phyloP scores from a whole-genome alignment of 768 basidiomycete species.

The Boletus rex-veris region DNA sequence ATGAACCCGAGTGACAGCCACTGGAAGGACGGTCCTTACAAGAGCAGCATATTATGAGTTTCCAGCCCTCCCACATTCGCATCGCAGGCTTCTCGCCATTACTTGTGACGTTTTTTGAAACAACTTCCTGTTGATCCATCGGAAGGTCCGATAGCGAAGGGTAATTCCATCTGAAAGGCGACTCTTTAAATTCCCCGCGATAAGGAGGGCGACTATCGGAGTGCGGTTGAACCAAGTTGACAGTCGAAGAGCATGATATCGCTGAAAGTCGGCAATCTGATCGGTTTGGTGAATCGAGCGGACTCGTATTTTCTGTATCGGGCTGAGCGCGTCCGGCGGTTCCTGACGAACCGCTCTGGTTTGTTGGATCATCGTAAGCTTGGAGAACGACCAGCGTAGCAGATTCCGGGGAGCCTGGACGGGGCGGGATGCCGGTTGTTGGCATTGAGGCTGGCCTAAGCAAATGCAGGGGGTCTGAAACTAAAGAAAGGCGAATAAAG shows the following conservation, averaged over 20 bases:
- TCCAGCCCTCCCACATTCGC: constrained; percentile 49
- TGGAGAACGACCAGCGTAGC: constrained; percentile 28
- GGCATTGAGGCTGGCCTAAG: constrained; percentile 11
- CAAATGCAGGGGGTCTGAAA: constrained; percentile 3
- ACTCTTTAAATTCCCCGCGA: constrained; percentile 24
- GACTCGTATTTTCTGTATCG: constrained; percentile 6
- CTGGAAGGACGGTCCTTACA: constrained; percentile 38
- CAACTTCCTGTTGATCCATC: constrained; percentile 1
- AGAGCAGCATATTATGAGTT: constrained; percentile 49
- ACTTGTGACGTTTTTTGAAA: background rate
- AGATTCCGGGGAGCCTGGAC: constrained; percentile 24
- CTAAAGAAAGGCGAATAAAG: constrained; percentile 1
- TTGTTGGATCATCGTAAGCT: constrained; percentile 18
- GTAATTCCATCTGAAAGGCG: constrained; percentile 32
- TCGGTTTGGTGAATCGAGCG: constrained; percentile 14
- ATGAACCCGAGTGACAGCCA: background rate
- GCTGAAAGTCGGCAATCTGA: constrained; percentile 24
- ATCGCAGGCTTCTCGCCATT: constrained; percentile 8
- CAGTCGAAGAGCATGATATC: constrained; percentile 22
- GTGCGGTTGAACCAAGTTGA: constrained; percentile 22
- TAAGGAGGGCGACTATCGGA: constrained; percentile 2
- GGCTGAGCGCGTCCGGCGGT: background rate
- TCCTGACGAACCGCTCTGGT: background rate
- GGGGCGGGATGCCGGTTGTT: constrained; percentile 4
- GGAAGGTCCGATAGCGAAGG: constrained; percentile 23